Evolutionary conservation across 306 rosid species (phyloP).

Genomic region (Cucurbita maxima): DNA sequence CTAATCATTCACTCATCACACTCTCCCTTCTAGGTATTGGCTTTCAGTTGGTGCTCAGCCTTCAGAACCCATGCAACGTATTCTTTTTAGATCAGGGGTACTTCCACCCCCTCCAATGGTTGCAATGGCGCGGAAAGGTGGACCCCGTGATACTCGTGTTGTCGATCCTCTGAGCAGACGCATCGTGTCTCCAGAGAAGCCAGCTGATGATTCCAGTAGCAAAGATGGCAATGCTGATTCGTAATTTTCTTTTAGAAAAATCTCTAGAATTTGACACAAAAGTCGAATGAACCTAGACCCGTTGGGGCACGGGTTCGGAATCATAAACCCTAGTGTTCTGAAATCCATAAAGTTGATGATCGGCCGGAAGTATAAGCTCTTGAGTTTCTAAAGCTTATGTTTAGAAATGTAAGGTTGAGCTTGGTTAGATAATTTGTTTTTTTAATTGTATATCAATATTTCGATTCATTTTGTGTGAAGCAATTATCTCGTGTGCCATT

Average conservation of each 20-base stretch:
- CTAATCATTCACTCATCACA: not conserved
- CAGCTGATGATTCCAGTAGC: not conserved
- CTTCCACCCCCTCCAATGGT: conserved; percentile 83
- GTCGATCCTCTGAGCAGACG: conserved; percentile 60
- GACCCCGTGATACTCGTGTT: conserved; percentile 50
- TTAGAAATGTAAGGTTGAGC: too few relatives aligned
- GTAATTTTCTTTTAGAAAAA: not conserved
- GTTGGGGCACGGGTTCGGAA: too few relatives aligned
- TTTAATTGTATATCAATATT: too few relatives aligned
- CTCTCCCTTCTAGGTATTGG: conserved; percentile 49
- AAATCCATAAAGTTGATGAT: too few relatives aligned
- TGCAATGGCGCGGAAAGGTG: conserved; percentile 80
- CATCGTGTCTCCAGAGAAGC: conserved; percentile 23
- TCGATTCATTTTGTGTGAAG: too few relatives aligned
- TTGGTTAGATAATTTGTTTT: too few relatives aligned
- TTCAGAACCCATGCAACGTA: conserved; percentile 73
- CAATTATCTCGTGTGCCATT: too few relatives aligned
- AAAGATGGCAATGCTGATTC: not conserved
- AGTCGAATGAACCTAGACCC: not conserved
- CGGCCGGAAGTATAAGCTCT: too few relatives aligned
- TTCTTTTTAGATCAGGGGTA: conserved; percentile 66
- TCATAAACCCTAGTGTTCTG: too few relatives aligned
- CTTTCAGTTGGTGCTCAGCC: conserved; percentile 96
- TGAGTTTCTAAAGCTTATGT: too few relatives aligned
- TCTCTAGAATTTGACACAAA: not conserved